A percentile compares a stretch with the other conserved stretches of the same genome.
Evolutionary conservation across 2,329 filamentous ascomycete species (phyloP).

Genomic region (Achaetomium macrosporum): DNA sequence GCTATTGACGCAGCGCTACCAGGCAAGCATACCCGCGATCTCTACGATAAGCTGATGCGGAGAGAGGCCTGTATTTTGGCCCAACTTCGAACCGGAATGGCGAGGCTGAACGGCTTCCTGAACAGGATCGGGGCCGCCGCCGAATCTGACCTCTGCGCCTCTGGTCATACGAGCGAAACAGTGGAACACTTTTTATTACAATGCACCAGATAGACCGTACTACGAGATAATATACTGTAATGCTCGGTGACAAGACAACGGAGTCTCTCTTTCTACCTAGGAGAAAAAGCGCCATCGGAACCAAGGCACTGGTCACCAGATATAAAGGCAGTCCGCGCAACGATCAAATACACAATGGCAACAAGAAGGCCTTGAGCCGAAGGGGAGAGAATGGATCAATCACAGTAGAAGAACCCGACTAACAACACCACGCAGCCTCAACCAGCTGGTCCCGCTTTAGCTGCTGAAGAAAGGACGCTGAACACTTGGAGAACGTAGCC

Average conservation of each 20-base stretch:
- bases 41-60: constrained; percentile 1
- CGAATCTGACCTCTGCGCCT: constrained; percentile 1
- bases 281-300: constrained; percentile 9
- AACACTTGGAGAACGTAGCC: constrained; percentile 11
- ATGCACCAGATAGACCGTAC: constrained; percentile 2
- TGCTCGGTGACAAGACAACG: neutral
- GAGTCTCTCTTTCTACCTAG: constrained; percentile 7
- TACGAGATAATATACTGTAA: constrained; percentile 3
- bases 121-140: neutral
- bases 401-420: neutral
- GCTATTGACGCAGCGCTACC: neutral
- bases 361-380: neutral
- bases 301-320: constrained; percentile 5
- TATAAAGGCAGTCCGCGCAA: constrained; percentile 8
- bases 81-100: neutral
- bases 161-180: neutral
- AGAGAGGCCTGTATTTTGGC: neutral
- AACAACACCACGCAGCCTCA: neutral
- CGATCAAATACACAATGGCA: constrained; percentile 12
- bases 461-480: constrained; percentile 11
- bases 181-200: constrained; percentile 1
- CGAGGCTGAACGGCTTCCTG: neutral
- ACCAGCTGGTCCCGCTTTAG: constrained; percentile 7
- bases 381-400: neutral
- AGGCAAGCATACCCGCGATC: neutral